Base-by-base conservation (phyloP, 2,329 filamentous ascomycete genomes). In the Paecilomyces variotii region DNA sequence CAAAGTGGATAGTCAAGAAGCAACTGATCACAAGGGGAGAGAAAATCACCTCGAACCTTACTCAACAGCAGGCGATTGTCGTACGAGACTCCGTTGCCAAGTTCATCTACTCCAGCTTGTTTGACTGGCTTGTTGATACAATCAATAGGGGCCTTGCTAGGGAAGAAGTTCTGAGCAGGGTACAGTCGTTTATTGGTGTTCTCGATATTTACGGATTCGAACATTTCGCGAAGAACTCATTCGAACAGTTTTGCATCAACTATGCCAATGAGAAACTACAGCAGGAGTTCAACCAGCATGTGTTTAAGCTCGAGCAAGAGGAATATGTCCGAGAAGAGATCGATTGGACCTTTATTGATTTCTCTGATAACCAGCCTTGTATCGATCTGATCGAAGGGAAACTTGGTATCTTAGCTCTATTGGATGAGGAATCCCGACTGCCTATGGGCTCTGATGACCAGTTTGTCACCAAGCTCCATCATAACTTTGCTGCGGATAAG, bases 191-290 rank as follows among this genome's bases (percentile, higher is more conserved):
- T 75, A 99, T 99, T 68, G 94, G 94, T 74, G 94, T 99, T 54
- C 84, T 99, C 63, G 94, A 99, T 90, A 99, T 99, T 66, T 97
- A 97, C 76, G 93, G 93, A 63, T 99, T 99, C 71, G 94, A 99
- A 75, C 94, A 97, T 77, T 99, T 99, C 70, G 93, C 94, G 62
- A 97, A 97, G 81, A 99, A 99, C 79, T 99, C 94, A 0, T 99
- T 99, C 69, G 94, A 99, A 74, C 94, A 99, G 74, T 99, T 99
- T 77, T 99, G 94, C 78, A 99, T 99, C 84, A 99, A 99, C 77
- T 99, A 99, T 70, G 94, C 94, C 76, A 99, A 99, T 76, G 94
- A 99, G 77, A 99, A 99, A 78, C 80, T 99, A 57, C 94, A 99
- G 73, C 94, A 99, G 74, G 93, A 97, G 74, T 99, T 99, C 81